Base-by-base conservation (phyloP, 192 early-diverging fungal species). In the Dispira parvispora region DNA sequence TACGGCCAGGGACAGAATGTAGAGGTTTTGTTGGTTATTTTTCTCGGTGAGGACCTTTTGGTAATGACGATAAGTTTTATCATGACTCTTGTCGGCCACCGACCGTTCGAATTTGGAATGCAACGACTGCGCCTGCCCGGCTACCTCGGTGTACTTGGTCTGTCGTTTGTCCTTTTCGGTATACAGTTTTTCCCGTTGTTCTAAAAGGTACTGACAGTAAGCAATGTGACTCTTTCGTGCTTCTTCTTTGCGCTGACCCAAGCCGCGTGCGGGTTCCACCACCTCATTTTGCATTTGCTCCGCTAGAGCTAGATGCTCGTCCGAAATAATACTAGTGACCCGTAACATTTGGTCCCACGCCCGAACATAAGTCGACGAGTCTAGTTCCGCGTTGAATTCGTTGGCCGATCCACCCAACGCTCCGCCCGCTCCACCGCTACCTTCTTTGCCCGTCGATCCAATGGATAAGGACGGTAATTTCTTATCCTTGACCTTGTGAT, bases 401-500 rank as follows among this genome's bases (percentile, higher is more conserved):
- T 27, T 38, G 1, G 32, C 32, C 3, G 32, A 38, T 38, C 32
- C 32, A 1, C 32, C 53, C 11, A 55, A 28, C 20, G 53, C 25
- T 12, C 53, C 53, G 16, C 25, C 13, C 20, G 13, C 9, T 55
- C 53, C 53, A 12, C 13, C 11, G 25, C 53, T 28, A 3, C 28
- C 53, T 3, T 55, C 28, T 21, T 25, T 55, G 53, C 20, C 53
- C 25, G 23, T 1, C 16, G 25, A 14, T 8, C 53, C 53, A 3
- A 55, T 28, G 3, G 53, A 55, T 28, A 55, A 27, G 53, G 53
- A 21, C 12, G 53, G 14, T 13, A 25, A 13, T 25, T 55, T 55
- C 53, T 55, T 55, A 21, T 55, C 53, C 53, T 55, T 55, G 53
- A 55, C 12, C 23, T 55, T 55, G 21, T 55, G 53, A 21, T 55